Evolutionary conservation across 1,284 basidiomycete genomes (phyloP), one percentile per base, ranked within the genome.

Genomic region (Acaromyces ingoldii): DNA sequence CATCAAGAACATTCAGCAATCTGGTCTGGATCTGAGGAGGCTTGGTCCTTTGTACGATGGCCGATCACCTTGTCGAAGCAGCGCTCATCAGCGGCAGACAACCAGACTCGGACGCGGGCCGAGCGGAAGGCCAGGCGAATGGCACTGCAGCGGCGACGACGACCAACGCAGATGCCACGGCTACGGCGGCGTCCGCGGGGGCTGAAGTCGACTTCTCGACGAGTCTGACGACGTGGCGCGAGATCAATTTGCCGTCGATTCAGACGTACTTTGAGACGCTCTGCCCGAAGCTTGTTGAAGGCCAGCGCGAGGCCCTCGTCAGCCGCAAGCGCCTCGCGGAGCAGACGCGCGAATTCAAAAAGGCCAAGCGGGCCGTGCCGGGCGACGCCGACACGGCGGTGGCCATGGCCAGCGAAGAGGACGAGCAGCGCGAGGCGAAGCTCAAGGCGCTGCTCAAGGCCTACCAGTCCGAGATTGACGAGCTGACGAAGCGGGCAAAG

Each of bases 401-500:
- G n/a, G n/a, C n/a, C n/a, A n/a, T n/a, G n/a, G n/a, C n/a, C n/a
- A 65, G 31, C 47, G 60, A n/a, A n/a, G 10, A 11, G 17, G 61
- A 65, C 31, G 46, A 59, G 24, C 48, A 51, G 22, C 65, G 70
- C 51, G 60, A 66, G 42, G 63, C 67, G 10, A 60, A 47, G 39
- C 58, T 73, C 59, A 71, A 71, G 40, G 60, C 63, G 9, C 53
- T 73, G 25, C 62, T 74, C 40, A 73, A 72, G 45, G 51, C 52
- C 5, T 97, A 98, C 79, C 93, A 98, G 77, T 82, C 85, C 6
- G 93, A 97, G 78, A 97, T 99, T 58, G 93, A 99, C 78, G 86
- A 80, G 65, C 83, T 98, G 55, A 97, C 91, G 0, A 89, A 89
- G 62, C 85, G 93, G 6, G 88, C 86, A 28, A 96, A 95, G 74